Evolutionary conservation across 1,284 basidiomycete genomes (phyloP), one percentile per base, ranked within the genome.

Genomic region (Dichomitus squalens): DNA sequence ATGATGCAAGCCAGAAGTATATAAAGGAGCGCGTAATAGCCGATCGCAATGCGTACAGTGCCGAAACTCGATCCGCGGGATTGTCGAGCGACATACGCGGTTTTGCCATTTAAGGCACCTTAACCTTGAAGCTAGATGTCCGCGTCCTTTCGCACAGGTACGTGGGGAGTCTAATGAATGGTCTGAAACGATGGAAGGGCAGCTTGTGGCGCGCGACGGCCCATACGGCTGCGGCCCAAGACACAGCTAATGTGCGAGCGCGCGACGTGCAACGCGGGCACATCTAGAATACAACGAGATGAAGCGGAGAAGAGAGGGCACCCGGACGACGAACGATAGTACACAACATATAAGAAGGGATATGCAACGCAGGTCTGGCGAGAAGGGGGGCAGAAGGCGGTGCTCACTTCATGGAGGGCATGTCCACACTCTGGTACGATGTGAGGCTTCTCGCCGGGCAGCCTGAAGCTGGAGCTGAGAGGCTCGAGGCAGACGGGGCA

Each of bases 341-440:
- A 16, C 41, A 35, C 31, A 14, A n/a, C 14, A 7, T 7, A 38
- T 9, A 16, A 25, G 36, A 16, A 12, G 41, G 16, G n/a, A 38
- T 33, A 25, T n/a, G 33, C 9, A n/a, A 18, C 9, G 33, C 36
- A 27, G 18, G 29, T 11, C 11, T 5, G 20, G 14, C 29, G 35
- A 20, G 29, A 36, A 34, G 39, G 14, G 49, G 40, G 50, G 34
- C 49, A 52, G 36, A 52, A 29, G 47, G 49, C 29, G 47, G 53
- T 25, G 41, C 85, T 70, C 63, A 93, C 93, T 78, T 97, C 91
- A 75, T 97, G 96, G 23, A 99, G 84, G 9, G 93, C 90, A 76
- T 99, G 96, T n/a, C 96, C 95, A 67, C 96, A 99, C 68, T 94
- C 89, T 29, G 96, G 96, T 25, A 97, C 90, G 56, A 99, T 91